Evolutionary conservation across 2,329 filamentous ascomycete genomes (phyloP).

Genomic region (Hypoxylon sp.): DNA sequence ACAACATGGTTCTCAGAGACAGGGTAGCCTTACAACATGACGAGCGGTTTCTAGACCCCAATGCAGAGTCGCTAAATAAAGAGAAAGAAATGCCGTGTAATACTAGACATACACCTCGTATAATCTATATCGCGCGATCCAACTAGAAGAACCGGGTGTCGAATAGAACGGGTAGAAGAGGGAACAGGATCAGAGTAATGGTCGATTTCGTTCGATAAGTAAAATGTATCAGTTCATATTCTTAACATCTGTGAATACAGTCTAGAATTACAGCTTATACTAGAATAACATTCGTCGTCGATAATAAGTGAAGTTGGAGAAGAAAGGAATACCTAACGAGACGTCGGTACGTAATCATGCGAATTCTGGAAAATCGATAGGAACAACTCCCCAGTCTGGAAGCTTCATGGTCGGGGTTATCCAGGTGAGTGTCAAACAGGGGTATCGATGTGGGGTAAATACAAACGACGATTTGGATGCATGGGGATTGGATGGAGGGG

Average conservation of each 20-base stretch:
- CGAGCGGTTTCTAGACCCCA: slow-evolving; percentile 18
- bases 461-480: slow-evolving; percentile 10
- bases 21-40: slow-evolving; percentile 52
- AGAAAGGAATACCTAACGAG: slow-evolving; percentile 3
- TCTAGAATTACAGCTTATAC: slow-evolving; percentile 11
- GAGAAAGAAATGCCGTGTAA: slow-evolving; percentile 13
- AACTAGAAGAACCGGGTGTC: neutral
- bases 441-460: slow-evolving; percentile 42
- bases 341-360: slow-evolving; percentile 26
- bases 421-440: slow-evolving; percentile 23
- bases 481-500: slow-evolving; percentile 31
- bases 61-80: slow-evolving; percentile 16
- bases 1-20: slow-evolving; percentile 22
- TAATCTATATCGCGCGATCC: slow-evolving; percentile 1
- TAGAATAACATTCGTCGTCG: neutral
- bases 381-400: slow-evolving; percentile 30
- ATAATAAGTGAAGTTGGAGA: slow-evolving; percentile 7
- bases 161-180: slow-evolving; percentile 3
- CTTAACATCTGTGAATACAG: slow-evolving; percentile 14
- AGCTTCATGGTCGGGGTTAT: slow-evolving; percentile 20
- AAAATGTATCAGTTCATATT: slow-evolving; percentile 29
- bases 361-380: slow-evolving; percentile 36
- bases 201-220: slow-evolving; percentile 7
- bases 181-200: neutral
- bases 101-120: slow-evolving; percentile 14